Evolutionary conservation across 2,329 filamentous ascomycete genomes (phyloP).

Genomic region (Colletotrichum sp.): DNA sequence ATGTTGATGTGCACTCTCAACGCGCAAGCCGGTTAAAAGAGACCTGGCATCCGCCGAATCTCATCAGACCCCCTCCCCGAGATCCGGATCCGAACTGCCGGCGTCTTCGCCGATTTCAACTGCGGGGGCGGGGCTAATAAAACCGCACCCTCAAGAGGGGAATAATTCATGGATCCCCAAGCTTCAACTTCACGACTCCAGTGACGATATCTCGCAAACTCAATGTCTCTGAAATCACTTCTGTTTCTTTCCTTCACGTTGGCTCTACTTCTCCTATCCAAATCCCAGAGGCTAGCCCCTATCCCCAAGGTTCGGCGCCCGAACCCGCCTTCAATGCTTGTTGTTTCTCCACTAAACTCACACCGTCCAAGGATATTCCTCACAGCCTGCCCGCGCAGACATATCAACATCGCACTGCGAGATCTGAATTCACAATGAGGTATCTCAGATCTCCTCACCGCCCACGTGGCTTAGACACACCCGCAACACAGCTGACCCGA

Average conservation of each 20-base stretch:
- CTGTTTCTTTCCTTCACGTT: background rate
- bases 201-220: background rate
- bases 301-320: background rate
- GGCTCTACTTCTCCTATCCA: background rate
- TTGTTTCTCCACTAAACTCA: background rate
- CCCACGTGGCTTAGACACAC: background rate
- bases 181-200: background rate
- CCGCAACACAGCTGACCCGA: background rate
- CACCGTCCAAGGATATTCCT: background rate
- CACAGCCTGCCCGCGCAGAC: background rate
- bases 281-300: background rate
- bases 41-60: background rate
- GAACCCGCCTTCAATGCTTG: background rate
- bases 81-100: constrained; percentile 18
- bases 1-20: background rate
- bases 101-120: background rate
- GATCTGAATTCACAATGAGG: background rate
- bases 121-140: constrained; percentile 8
- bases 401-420: background rate
- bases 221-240: background rate
- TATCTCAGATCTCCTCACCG: background rate
- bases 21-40: background rate
- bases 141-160: background rate
- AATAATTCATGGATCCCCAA: background rate
- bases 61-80: background rate